Percentiles rank a stretch among this genome's conserved stretches.
Evolutionary conservation across 2,329 filamentous ascomycete species (phyloP).

Genomic region (Hymenoscyphus repandus): DNA sequence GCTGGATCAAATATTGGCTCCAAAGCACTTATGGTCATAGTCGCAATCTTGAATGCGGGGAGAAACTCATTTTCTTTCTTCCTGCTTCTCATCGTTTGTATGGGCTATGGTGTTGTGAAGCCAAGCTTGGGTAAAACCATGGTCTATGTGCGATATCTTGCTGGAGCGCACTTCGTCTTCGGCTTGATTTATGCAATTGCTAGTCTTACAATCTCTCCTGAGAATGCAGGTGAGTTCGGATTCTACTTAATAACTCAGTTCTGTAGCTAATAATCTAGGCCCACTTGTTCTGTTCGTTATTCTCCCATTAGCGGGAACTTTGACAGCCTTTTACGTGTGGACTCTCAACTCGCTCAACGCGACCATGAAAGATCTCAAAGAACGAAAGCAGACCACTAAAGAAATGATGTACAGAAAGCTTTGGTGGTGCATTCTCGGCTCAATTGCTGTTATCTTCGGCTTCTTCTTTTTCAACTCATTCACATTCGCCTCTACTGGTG

Average conservation of each 20-base stretch:
- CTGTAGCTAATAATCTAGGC: conserved; percentile 48
- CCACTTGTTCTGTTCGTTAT: conserved; percentile 90
- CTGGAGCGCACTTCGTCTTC: conserved; percentile 89
- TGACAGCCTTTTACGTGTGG: conserved; percentile 98
- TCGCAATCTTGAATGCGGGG: conserved; percentile 88
- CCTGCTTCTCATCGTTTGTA: conserved; percentile 93
- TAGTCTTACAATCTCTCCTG: conserved; percentile 81
- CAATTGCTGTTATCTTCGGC: conserved; percentile 90
- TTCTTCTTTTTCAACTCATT: conserved; percentile 99
- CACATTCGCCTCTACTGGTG: conserved; percentile 78
- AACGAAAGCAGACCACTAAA: conserved; percentile 90
- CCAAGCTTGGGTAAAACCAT: conserved; percentile 86
- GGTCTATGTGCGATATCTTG: conserved; percentile 87
- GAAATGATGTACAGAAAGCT: conserved; percentile 96
- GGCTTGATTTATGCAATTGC: conserved; percentile 90
- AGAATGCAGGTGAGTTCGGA: conserved; percentile 60
- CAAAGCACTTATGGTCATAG: conserved; percentile 82
- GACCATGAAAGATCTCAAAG: conserved; percentile 92
- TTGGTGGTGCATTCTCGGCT: conserved; percentile 94
- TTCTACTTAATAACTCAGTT: neutral
- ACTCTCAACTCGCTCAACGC: conserved; percentile 91
- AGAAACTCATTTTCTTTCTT: conserved; percentile 99
- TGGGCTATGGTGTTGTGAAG: conserved; percentile 99
- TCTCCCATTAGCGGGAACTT: conserved; percentile 80
- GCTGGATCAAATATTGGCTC: conserved; percentile 78